These are phyloP conservation scores for Secale cereale DNA, from an alignment of 176 grass and related monocot species.

Conservation along the genomic window DNA sequence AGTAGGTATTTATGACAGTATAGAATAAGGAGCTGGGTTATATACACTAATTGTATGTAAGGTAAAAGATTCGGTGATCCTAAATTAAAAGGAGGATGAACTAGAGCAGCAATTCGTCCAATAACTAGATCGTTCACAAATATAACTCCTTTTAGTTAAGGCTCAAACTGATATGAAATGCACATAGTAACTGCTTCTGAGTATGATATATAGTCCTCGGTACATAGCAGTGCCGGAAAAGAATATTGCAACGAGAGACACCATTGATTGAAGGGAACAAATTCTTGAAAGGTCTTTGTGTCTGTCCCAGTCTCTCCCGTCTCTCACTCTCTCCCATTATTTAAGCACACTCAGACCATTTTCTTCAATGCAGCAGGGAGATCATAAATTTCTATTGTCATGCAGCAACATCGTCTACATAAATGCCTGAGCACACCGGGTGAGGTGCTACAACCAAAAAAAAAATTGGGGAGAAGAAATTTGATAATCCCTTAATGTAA, in stretches of 20 bases:
- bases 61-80: neutral
- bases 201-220: neutral
- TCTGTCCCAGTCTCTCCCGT: neutral
- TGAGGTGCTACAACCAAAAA: neutral
- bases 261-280: conserved; percentile 17
- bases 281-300: neutral
- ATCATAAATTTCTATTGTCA: conserved; percentile 12
- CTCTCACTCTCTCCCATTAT: no score
- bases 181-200: neutral
- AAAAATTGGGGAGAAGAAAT: neutral
- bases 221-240: conserved; percentile 15
- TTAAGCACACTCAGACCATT: conserved; percentile 64
- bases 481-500: neutral
- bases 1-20: neutral
- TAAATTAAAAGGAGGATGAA: neutral
- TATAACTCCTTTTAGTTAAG: neutral
- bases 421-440: neutral
- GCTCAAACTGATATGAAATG: neutral
- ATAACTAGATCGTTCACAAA: conserved; percentile 28
- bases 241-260: conserved; percentile 10
- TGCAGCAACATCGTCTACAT: neutral
- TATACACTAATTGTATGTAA: neutral
- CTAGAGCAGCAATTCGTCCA: neutral
- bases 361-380: conserved; percentile 47
- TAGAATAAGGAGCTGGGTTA: neutral